A percentile compares a stretch with the other conserved stretches of the same genome.
phyloP scores from a whole-genome alignment of 441 rosid species.

The Pelargonium cotyledonis region DNA sequence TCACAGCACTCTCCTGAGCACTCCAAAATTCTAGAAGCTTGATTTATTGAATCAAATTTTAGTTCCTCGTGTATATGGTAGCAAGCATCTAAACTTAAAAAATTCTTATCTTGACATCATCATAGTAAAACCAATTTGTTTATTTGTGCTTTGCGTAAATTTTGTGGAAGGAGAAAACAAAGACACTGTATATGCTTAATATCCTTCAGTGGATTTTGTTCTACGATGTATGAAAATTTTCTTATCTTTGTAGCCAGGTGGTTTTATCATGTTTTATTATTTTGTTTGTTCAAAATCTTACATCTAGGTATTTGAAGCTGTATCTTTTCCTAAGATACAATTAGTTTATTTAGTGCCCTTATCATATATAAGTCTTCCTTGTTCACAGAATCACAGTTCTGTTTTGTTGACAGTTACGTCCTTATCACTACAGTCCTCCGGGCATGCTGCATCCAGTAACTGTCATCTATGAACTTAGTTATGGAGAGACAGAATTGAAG shows the following conservation, averaged over 20 bases:
- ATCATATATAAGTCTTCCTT: not conserved
- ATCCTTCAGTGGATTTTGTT: too few species aligned
- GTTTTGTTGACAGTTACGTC: slow-evolving; percentile 45
- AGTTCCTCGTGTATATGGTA: too few species aligned
- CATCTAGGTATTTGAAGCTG: not conserved
- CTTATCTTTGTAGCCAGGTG: not conserved
- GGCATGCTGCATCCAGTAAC: slow-evolving; percentile 74
- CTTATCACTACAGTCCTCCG: slow-evolving; percentile 67
- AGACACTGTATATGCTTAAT: too few species aligned
- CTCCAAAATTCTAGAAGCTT: too few species aligned
- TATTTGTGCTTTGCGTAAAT: too few species aligned
- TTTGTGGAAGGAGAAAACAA: too few species aligned
- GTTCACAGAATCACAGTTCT: not conserved
- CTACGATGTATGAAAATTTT: not conserved
- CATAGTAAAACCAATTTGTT: too few species aligned
- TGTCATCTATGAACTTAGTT: slow-evolving; percentile 70
- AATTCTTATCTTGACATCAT: too few species aligned
- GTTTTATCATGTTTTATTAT: not conserved
- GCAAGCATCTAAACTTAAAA: too few species aligned
- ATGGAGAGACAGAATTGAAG: slow-evolving; percentile 83
- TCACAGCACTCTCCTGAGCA: too few species aligned
- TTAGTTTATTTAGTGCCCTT: not conserved
- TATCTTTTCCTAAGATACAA: not conserved
- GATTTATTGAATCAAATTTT: too few species aligned
- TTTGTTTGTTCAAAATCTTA: not conserved